Evolutionary conservation across 345 rosid species (phyloP).

Genomic region (Luvunga scandens): DNA sequence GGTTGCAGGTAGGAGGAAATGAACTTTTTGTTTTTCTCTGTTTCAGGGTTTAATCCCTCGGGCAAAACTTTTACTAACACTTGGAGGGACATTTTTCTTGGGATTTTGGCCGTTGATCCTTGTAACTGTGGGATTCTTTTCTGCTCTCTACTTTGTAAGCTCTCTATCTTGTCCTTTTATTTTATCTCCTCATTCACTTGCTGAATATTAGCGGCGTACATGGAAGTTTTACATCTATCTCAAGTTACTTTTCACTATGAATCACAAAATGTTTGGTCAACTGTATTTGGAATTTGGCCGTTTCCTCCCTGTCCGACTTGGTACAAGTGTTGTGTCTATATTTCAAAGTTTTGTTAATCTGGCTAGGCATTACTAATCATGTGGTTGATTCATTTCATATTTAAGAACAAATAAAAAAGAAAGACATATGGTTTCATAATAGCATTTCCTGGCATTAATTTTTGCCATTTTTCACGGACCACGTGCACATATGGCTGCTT

Average conservation of each 20-base stretch:
- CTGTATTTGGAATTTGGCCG: not conserved
- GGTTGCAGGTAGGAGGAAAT: not conserved
- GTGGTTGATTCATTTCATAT: not conserved
- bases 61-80: constrained; percentile 68
- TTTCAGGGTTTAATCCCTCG: constrained; percentile 93
- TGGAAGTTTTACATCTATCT: not conserved
- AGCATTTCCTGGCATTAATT: not conserved
- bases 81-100: constrained; percentile 93
- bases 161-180: constrained; percentile 11
- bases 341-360: not conserved
- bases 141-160: constrained; percentile 78
- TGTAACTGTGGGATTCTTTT: constrained; percentile 60
- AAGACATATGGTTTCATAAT: not conserved
- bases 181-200: not conserved
- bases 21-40: constrained; percentile 15
- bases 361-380: not conserved
- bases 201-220: not conserved
- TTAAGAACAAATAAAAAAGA: not conserved
- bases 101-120: constrained; percentile 84
- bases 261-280: not conserved
- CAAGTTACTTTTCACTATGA: not conserved
- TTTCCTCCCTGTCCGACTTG: not conserved
- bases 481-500: not conserved
- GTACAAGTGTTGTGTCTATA: not conserved
- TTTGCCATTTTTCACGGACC: not conserved